Percentiles rank a stretch among this genome's conserved stretches.
Evolutionary conservation across 2,329 filamentous ascomycete genomes (phyloP).

Genomic region (Neophaeococcomyces aloes): DNA sequence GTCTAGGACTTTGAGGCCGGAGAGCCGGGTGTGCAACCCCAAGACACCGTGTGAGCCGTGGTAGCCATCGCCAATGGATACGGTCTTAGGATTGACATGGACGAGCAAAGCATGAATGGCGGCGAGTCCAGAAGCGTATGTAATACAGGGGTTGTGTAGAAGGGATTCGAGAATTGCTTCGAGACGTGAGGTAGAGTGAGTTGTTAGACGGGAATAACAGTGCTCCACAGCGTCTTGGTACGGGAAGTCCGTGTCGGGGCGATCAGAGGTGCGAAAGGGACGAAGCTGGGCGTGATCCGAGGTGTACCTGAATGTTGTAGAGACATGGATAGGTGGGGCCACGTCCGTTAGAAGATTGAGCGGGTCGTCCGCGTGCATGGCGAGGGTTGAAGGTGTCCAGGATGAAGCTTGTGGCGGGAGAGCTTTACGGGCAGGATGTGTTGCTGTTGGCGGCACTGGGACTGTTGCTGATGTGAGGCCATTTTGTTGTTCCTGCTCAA

Average conservation of each 20-base stretch:
- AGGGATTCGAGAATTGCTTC: conserved; percentile 70
- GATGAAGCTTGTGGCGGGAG: too few species aligned
- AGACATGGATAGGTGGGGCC: conserved; percentile 79
- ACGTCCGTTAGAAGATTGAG: conserved; percentile 67
- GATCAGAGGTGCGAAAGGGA: conserved; percentile 38
- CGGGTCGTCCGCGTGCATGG: conserved; percentile 73
- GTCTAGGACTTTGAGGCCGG: conserved; percentile 60
- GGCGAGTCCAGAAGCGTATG: conserved; percentile 74
- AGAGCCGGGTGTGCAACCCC: conserved; percentile 60
- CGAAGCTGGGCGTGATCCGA: conserved; percentile 57
- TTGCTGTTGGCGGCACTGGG: too few species aligned
- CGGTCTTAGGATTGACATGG: conserved; percentile 68
- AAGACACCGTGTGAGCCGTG: conserved; percentile 90
- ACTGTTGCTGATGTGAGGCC: too few species aligned
- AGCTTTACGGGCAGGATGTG: too few species aligned
- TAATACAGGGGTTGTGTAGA: conserved; percentile 57
- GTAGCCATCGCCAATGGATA: conserved; percentile 78
- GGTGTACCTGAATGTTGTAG: conserved; percentile 80
- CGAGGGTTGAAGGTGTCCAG: conserved; percentile 49
- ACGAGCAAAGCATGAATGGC: conserved; percentile 82
- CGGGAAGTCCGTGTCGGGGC: conserved; percentile 6
- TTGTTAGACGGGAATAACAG: conserved; percentile 72
- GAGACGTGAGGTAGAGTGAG: conserved; percentile 72
- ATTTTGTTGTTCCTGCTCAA: too few species aligned
- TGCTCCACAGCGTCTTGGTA: conserved; percentile 36